Conservation (phyloP, 2,329 filamentous ascomycete genomes). For the Colletotrichum melonis region DNA sequence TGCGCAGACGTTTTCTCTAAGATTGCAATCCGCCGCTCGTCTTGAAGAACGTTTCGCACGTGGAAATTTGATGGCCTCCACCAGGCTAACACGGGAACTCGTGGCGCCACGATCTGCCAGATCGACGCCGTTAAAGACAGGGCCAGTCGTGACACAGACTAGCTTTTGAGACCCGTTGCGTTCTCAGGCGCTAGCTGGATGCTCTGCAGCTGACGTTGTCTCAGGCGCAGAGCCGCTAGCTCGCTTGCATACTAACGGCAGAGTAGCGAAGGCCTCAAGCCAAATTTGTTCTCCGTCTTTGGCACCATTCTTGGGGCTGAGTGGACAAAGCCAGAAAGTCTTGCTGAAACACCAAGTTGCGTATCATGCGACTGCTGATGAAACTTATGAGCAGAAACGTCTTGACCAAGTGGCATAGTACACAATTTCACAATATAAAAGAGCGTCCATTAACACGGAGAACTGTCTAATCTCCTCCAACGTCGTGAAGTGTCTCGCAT, state of each 20-base stretch:
- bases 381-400: no score
- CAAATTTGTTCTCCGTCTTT: not conserved
- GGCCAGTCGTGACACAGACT: not conserved
- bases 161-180: not conserved
- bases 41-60: not conserved
- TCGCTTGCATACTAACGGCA: not conserved
- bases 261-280: not conserved
- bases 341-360: no score
- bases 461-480: no score
- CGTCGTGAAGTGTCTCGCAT: no score
- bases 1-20: not conserved
- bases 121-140: not conserved
- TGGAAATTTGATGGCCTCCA: not conserved
- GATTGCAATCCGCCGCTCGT: not conserved
- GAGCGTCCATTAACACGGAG: no score
- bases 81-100: not conserved
- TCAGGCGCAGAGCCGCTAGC: not conserved
- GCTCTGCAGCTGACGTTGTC: not conserved
- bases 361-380: no score
- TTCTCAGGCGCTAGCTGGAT: not conserved
- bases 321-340: no score
- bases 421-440: no score
- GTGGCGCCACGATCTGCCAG: not conserved
- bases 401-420: no score
- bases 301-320: not conserved